phyloP scores from a whole-genome alignment of 2,329 filamentous ascomycete species.

The Talaromyces atroroseus region DNA sequence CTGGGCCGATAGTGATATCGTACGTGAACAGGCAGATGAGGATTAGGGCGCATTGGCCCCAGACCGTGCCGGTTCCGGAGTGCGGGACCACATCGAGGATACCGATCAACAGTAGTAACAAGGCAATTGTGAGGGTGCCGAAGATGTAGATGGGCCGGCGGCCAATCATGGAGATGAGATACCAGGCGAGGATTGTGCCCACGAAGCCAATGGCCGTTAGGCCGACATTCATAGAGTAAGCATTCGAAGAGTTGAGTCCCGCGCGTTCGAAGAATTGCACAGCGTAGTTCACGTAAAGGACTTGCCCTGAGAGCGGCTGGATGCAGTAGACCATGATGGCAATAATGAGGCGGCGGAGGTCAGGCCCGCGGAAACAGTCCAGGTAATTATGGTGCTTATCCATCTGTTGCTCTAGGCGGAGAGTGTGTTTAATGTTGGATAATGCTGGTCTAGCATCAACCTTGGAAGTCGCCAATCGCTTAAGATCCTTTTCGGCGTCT shows the following conservation, averaged over 20 bases:
- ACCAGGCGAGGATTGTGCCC: not conserved
- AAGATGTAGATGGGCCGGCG: not conserved
- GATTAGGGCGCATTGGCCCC: not conserved
- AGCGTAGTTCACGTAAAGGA: not conserved
- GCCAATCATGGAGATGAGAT: not conserved
- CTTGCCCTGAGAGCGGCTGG: not conserved
- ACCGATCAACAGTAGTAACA: not conserved
- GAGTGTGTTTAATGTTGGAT: too few species aligned
- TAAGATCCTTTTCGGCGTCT: too few species aligned
- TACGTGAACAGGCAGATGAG: not conserved
- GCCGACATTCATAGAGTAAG: not conserved
- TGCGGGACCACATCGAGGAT: not conserved
- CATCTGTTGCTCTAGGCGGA: too few species aligned
- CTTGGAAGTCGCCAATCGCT: too few species aligned
- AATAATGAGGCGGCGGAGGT: not conserved
- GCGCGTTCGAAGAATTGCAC: not conserved
- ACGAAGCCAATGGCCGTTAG: not conserved
- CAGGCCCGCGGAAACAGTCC: not conserved
- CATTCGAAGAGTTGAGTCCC: not conserved
- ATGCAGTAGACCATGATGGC: not conserved
- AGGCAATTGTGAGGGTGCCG: not conserved
- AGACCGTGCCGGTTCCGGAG: not conserved
- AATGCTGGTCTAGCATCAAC: too few species aligned
- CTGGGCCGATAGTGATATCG: not conserved
- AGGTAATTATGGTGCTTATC: too few species aligned